A percentile compares a stretch with the other conserved stretches of the same genome.
Evolutionary conservation across 106 monocot species (phyloP).

Genomic region (Platanthera zijinensis): DNA sequence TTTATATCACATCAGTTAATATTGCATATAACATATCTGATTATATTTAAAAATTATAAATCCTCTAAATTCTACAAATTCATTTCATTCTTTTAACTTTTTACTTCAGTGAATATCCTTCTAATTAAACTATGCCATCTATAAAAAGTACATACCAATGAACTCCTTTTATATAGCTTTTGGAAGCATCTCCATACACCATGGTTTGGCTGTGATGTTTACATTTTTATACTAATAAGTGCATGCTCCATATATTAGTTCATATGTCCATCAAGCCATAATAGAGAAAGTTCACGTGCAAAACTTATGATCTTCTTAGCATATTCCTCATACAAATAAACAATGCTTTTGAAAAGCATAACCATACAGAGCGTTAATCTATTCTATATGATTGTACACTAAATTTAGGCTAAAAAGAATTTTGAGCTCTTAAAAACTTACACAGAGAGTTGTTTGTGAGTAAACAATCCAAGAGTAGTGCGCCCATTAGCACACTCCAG

Average conservation of each 20-base stretch:
- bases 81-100: too few species aligned
- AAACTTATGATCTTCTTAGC: background rate
- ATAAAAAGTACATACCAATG: too few species aligned
- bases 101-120: too few species aligned
- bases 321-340: background rate
- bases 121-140: too few species aligned
- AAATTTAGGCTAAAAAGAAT: background rate
- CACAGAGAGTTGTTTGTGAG: conserved; percentile 78
- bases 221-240: too few species aligned
- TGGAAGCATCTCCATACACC: too few species aligned
- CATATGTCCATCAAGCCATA: background rate
- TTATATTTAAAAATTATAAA: too few species aligned
- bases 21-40: too few species aligned
- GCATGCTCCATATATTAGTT: background rate
- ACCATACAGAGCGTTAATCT: background rate
- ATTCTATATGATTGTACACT: background rate
- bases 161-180: too few species aligned
- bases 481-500: conserved; percentile 85
- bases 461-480: conserved; percentile 73
- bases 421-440: conserved; percentile 25
- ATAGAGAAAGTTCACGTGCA: background rate
- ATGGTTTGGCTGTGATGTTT: too few species aligned
- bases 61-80: too few species aligned
- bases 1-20: too few species aligned
- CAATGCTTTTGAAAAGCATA: background rate